Percentiles rank a stretch among this genome's conserved stretches.
Conservation (phyloP, 2,329 filamentous ascomycete species). For the Aspergillus sclerotialis region DNA sequence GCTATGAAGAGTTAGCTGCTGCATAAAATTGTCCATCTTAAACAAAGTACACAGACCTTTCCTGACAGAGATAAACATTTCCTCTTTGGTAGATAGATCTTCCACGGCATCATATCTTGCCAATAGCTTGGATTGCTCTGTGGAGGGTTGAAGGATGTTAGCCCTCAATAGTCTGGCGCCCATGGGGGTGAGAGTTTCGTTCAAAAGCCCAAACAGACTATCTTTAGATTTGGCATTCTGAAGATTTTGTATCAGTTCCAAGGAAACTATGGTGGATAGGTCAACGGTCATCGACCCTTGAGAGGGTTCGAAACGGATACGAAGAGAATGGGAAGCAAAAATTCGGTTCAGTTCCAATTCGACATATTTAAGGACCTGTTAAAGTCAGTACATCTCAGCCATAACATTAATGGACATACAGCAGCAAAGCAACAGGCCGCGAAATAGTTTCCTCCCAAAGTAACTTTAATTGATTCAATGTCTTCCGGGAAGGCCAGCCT, state of each 20-base stretch:
- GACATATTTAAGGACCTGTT: constrained; percentile 71
- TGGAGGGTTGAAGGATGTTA: constrained; percentile 84
- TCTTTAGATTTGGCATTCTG: constrained; percentile 70
- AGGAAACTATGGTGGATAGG: constrained; percentile 72
- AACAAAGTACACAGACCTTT: constrained; percentile 45
- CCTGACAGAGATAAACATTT: constrained; percentile 73
- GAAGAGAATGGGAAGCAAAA: constrained; percentile 72
- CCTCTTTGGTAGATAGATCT: constrained; percentile 73
- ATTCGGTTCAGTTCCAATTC: constrained; percentile 61
- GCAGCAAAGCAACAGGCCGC: constrained; percentile 79
- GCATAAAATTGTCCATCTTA: neutral
- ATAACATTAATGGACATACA: constrained; percentile 44
- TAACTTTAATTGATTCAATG: constrained; percentile 70
- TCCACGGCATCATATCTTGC: constrained; percentile 75
- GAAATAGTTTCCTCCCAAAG: constrained; percentile 76
- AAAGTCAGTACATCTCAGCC: constrained; percentile 9
- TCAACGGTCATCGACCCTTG: constrained; percentile 97
- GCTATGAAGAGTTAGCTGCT: constrained; percentile 38
- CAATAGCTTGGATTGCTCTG: constrained; percentile 58
- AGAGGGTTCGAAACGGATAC: constrained; percentile 79
- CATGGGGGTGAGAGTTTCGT: constrained; percentile 83
- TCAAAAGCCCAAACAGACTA: constrained; percentile 76
- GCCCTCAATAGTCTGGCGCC: constrained; percentile 74
- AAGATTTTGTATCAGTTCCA: constrained; percentile 87
- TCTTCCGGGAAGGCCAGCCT: constrained; percentile 74